phyloP scores from a whole-genome alignment of 441 rosid genomes.

The Manihot esculenta region DNA sequence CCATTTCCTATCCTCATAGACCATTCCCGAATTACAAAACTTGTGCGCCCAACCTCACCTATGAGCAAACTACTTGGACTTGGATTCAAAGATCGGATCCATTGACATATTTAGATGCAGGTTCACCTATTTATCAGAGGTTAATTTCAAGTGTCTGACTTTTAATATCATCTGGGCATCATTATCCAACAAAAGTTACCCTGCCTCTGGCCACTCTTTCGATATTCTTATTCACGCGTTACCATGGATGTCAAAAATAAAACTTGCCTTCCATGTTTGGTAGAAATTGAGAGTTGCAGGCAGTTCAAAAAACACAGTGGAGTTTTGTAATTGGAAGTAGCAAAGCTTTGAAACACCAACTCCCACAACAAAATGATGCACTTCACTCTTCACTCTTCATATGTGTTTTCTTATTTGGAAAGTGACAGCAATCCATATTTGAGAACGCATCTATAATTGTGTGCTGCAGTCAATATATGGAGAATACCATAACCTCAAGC shows the following conservation, averaged over 20 bases:
- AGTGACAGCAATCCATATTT: not conserved
- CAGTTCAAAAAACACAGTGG: not conserved
- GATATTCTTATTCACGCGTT: not conserved
- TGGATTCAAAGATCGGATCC: not conserved
- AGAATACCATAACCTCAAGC: slow-evolving; percentile 2
- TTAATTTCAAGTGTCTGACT: not conserved
- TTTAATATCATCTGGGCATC: not conserved
- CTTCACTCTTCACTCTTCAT: not conserved
- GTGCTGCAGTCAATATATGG: not conserved
- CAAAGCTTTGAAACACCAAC: not conserved
- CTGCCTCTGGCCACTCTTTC: not conserved
- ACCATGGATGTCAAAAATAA: not conserved
- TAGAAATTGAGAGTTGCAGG: not conserved
- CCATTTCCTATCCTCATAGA: not conserved
- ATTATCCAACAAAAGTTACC: not conserved
- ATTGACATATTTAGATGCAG: not conserved
- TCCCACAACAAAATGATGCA: not conserved
- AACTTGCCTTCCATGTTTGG: not conserved
- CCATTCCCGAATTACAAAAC: not conserved
- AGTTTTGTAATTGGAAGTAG: not conserved
- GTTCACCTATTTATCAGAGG: not conserved
- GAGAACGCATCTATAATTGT: not conserved
- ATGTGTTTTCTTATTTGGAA: not conserved
- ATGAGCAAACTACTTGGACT: not conserved
- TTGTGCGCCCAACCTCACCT: not conserved